Evolutionary conservation across 495 filamentous ascomycete species (phyloP), one percentile per base, ranked within the genome.

Genomic region (Rusavskia elegans): DNA sequence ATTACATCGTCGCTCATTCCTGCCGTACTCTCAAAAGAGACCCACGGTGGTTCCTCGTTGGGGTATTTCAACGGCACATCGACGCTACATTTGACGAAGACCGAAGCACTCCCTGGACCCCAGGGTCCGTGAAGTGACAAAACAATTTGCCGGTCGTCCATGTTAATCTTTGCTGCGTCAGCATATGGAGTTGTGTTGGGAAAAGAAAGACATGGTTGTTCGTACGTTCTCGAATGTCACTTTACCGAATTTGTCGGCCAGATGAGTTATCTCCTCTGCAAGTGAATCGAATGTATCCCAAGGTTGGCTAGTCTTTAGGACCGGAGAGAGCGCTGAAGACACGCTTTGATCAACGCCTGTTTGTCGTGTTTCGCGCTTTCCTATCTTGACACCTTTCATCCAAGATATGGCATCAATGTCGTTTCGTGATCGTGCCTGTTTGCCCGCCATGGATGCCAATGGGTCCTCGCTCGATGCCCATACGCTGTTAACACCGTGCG

Each of bases 331-430:
- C 10, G 60, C 52, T 7, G 51, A 48, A 52, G 54, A 52, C 9
- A 46, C 27, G 30, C 49, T 58, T 27, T 59, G 65, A 57, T 45
- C 66, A 63, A 48, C 56, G 57, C 46, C 54, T 32, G 50, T 51
- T 14, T 16, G 70, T 57, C 13, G 58, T 48, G 60, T 57, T 48
- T 74, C 74, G 49, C 73, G 68, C 56, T 82, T 82, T 25, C 70
- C 77, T 59, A 96, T 89, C 55, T 87, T 92, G 39, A 96, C 87
- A 30, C 88, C 87, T 53, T 81, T 86, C 85, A 96, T 94, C 89
- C 89, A 96, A 14, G 80, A 75, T 53, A 96, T 90, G 35, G 87
- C 74, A 58, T 88, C 87, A n/a, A 74, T 71, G 45, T 82, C 74
- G 48, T 77, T 80, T 48, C 70, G 68, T 14, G 72, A 48, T 36